Conservation (phyloP, 148 eudicot genomes). For the Dianthus caryophyllus region DNA sequence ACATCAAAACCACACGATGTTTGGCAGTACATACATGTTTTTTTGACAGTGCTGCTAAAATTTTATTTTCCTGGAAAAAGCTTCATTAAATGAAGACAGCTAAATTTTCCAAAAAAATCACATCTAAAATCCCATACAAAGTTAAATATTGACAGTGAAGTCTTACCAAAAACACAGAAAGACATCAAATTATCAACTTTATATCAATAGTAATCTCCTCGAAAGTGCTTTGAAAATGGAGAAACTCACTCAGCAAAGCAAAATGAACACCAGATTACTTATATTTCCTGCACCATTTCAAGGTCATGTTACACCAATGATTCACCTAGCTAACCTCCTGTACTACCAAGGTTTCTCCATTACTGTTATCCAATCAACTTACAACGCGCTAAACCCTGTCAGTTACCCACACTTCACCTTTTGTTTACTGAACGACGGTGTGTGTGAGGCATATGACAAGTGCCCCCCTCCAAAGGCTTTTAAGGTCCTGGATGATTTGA, state of each 20-base stretch:
- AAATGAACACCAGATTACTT: slow-evolving; percentile 13
- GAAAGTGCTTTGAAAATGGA: background rate
- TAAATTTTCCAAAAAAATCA: no score
- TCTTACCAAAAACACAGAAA: background rate
- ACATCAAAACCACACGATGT: no score
- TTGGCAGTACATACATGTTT: no score
- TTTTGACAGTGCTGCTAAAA: no score
- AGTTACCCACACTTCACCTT: slow-evolving; percentile 39
- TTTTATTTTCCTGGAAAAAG: no score
- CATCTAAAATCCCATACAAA: no score
- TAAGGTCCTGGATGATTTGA: slow-evolving; percentile 8
- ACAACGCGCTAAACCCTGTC: slow-evolving; percentile 27
- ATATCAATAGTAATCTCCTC: background rate
- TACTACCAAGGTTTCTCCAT: slow-evolving; percentile 38
- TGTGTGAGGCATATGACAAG: slow-evolving; percentile 1
- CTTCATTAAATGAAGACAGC: no score
- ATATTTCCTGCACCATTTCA: slow-evolving; percentile 35
- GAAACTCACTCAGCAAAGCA: slow-evolving; percentile 1
- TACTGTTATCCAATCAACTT: slow-evolving; percentile 26
- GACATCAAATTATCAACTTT: background rate
- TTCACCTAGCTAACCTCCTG: slow-evolving; percentile 34
- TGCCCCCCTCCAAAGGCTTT: slow-evolving; percentile 6
- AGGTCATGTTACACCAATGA: slow-evolving; percentile 47
- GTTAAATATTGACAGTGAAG: background rate
- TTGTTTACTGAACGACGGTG: slow-evolving; percentile 16